These are phyloP conservation scores for Westerdykella ornata DNA, from an alignment of 2,329 filamentous ascomycete genomes.

Conservation along the genomic window DNA sequence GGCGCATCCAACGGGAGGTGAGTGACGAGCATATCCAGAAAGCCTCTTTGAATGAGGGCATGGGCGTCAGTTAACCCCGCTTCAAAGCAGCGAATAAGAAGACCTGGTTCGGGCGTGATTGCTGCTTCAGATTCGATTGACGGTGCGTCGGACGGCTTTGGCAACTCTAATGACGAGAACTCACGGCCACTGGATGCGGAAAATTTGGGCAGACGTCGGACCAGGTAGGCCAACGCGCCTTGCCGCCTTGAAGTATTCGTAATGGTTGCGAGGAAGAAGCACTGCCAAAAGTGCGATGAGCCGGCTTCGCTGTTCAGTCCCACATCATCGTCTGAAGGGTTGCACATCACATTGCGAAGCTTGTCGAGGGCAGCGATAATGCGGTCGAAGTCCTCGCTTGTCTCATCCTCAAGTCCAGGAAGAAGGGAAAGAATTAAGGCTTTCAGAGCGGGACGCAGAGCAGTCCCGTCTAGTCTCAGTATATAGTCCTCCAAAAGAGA, in stretches of 20 bases:
- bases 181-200: conserved; percentile 31
- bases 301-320: conserved; percentile 40
- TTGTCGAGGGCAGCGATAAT: conserved; percentile 72
- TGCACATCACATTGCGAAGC: conserved; percentile 62
- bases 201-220: conserved; percentile 69
- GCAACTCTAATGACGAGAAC: conserved; percentile 12
- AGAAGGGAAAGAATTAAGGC: conserved; percentile 83
- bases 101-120: conserved; percentile 80
- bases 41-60: conserved; percentile 85
- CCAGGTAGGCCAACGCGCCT: conserved; percentile 80
- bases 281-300: conserved; percentile 96
- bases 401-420: conserved; percentile 90
- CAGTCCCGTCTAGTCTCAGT: conserved; percentile 60
- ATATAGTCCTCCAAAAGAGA: conserved; percentile 77
- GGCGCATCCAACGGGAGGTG: conserved; percentile 79
- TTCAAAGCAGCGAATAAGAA: conserved; percentile 85
- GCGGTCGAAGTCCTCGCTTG: conserved; percentile 91
- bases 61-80: conserved; percentile 84
- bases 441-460: conserved; percentile 81
- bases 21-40: conserved; percentile 84
- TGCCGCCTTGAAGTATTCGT: conserved; percentile 79
- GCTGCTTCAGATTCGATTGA: conserved; percentile 57
- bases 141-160: conserved; percentile 24
- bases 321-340: conserved; percentile 45
- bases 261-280: conserved; percentile 87